Percentiles rank a stretch among this genome's conserved stretches.
phyloP scores from a whole-genome alignment of 164 flowering plant species.

The Vitis riparia region DNA sequence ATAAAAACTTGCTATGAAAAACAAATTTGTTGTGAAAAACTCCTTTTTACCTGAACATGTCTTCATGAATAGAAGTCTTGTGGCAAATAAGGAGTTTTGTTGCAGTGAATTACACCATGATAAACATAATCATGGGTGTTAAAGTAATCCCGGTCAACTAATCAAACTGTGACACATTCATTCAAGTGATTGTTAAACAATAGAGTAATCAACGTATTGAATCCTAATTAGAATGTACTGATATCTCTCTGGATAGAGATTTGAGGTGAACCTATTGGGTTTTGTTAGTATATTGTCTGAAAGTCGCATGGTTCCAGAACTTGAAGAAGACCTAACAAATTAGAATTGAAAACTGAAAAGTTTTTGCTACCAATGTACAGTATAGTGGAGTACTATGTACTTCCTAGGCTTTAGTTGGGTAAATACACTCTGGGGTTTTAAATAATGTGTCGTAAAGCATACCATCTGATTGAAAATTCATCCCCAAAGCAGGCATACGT shows the following conservation, averaged over 20 bases:
- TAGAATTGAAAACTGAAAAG: conserved; percentile 10
- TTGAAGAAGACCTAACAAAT: background rate
- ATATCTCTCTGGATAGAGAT: background rate
- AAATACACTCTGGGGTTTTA: conserved; percentile 7
- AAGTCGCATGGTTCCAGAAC: background rate
- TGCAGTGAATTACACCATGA: too few relatives aligned
- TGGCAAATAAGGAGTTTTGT: too few relatives aligned
- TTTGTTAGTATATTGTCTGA: background rate
- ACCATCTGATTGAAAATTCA: background rate
- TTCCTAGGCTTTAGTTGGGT: conserved; percentile 3
- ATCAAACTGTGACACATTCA: too few relatives aligned
- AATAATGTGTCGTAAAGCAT: conserved; percentile 4
- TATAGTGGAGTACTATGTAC: background rate
- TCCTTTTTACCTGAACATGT: too few relatives aligned
- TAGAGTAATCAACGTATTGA: background rate
- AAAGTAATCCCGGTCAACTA: too few relatives aligned
- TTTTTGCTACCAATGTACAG: conserved; percentile 8
- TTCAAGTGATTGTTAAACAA: background rate
- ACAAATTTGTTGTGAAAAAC: too few relatives aligned
- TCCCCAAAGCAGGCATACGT: background rate
- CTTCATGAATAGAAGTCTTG: too few relatives aligned
- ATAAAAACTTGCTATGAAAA: too few relatives aligned
- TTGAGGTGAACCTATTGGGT: background rate
- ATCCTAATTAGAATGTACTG: background rate
- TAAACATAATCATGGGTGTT: too few relatives aligned